Evolutionary conservation across 2,329 filamentous ascomycete species (phyloP).

Genomic region (Aspergillus viridinutans): DNA sequence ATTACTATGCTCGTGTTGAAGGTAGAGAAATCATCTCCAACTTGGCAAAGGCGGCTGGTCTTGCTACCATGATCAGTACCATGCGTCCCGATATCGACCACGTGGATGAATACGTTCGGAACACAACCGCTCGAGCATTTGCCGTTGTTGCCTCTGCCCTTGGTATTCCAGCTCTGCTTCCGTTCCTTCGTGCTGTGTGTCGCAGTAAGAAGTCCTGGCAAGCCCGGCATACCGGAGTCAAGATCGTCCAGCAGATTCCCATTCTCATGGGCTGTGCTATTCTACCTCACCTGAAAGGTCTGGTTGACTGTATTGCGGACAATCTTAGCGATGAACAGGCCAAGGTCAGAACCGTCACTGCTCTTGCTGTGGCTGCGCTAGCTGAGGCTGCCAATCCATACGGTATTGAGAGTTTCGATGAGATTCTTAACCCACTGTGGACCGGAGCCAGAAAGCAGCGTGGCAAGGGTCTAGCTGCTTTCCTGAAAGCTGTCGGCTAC

Average conservation of each 20-base stretch:
- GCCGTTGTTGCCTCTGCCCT: constrained; percentile 95
- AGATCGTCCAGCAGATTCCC: constrained; percentile 98
- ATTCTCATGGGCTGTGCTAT: constrained; percentile 98
- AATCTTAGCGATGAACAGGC: constrained; percentile 97
- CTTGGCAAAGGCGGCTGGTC: constrained; percentile 88
- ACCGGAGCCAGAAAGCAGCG: constrained; percentile 93
- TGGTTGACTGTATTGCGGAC: constrained; percentile 93
- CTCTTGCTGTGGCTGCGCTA: constrained; percentile 87
- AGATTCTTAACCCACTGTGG: constrained; percentile 96
- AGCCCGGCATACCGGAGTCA: constrained; percentile 93
- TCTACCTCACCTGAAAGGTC: constrained; percentile 86
- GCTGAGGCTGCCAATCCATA: constrained; percentile 97
- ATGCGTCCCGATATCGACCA: constrained; percentile 99
- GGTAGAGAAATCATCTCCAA: constrained; percentile 99
- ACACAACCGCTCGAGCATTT: constrained; percentile 94
- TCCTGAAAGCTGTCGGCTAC: constrained; percentile 94
- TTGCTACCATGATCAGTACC: constrained; percentile 98
- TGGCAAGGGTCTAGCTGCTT: constrained; percentile 91
- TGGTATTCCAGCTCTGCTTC: constrained; percentile 89
- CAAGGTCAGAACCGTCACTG: constrained; percentile 94
- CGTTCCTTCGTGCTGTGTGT: constrained; percentile 92
- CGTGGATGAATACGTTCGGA: constrained; percentile 95
- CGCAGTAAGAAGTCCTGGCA: constrained; percentile 99
- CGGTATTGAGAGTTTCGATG: constrained; percentile 98
- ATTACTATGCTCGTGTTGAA: constrained; percentile 97